Conservation (phyloP, 2,329 filamentous ascomycete genomes). For the Aspergillus calidoustus region DNA sequence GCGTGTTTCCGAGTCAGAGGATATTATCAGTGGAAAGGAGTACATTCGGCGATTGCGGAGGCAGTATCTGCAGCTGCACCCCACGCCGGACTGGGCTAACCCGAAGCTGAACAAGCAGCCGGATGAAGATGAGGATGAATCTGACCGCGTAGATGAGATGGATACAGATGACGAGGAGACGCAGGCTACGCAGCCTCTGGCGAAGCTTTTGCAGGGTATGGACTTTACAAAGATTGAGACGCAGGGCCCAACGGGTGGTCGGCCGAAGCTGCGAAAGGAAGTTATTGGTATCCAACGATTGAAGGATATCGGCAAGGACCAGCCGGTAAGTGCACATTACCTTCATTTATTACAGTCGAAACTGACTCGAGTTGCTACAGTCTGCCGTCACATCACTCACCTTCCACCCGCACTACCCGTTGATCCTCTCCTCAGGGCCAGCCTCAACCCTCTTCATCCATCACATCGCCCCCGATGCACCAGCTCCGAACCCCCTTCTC, state of each 20-base stretch:
- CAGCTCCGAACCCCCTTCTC: conserved; percentile 82
- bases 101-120: conserved; percentile 44
- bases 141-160: conserved; percentile 56
- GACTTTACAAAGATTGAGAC: conserved; percentile 61
- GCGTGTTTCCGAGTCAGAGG: conserved; percentile 78
- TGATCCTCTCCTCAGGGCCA: conserved; percentile 86
- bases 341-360: not conserved
- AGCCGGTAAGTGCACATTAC: conserved; percentile 58
- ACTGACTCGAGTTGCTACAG: conserved; percentile 26
- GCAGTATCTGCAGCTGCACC: conserved; percentile 70
- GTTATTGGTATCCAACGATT: conserved; percentile 87
- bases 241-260: conserved; percentile 55
- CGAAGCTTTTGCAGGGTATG: conserved; percentile 76
- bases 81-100: conserved; percentile 65
- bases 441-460: conserved; percentile 87
- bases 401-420: conserved; percentile 87
- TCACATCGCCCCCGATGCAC: conserved; percentile 78
- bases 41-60: conserved; percentile 79
- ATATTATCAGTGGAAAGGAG: conserved; percentile 82
- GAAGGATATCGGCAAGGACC: conserved; percentile 79
- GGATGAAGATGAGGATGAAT: conserved; percentile 48
- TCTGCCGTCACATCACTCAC: conserved; percentile 80
- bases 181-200: conserved; percentile 75
- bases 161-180: conserved; percentile 63
- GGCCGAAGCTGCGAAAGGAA: conserved; percentile 79